A percentile compares a stretch with the other conserved stretches of the same genome.
phyloP scores from a whole-genome alignment of 805 yeast genomes.

The Maudiozyma barnettii region DNA sequence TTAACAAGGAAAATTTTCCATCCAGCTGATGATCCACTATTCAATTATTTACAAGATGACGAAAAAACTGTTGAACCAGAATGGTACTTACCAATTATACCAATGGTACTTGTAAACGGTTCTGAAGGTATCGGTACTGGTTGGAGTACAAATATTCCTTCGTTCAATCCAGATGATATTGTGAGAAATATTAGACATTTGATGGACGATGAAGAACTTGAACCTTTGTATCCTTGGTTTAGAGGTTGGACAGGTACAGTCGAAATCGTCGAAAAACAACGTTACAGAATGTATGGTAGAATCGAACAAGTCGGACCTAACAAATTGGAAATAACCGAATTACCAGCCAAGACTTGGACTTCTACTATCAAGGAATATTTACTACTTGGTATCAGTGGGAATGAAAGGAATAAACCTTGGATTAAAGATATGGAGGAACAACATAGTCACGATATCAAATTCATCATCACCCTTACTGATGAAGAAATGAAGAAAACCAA shows the following conservation, averaged over 20 bases:
- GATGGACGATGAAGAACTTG: constrained; percentile 62
- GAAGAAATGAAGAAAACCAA: constrained; percentile 79
- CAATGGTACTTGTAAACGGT: constrained; percentile 92
- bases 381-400: constrained; percentile 62
- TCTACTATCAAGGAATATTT: constrained; percentile 79
- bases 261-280: constrained; percentile 54
- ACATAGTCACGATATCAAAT: constrained; percentile 73
- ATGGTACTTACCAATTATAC: constrained; percentile 89
- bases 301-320: constrained; percentile 73
- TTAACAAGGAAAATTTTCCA: constrained; percentile 71
- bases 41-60: constrained; percentile 80
- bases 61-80: constrained; percentile 91
- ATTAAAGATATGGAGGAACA: constrained; percentile 93
- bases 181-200: constrained; percentile 63
- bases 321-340: constrained; percentile 80
- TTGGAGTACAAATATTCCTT: constrained; percentile 92
- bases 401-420: constrained; percentile 71
- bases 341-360: constrained; percentile 92
- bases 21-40: constrained; percentile 68
- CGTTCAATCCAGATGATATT: constrained; percentile 78
- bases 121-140: constrained; percentile 98
- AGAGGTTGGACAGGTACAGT: constrained; percentile 89
- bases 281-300: constrained; percentile 66
- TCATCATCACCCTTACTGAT: constrained; percentile 60
- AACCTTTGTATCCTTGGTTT: constrained; percentile 84